phyloP scores from a whole-genome alignment of 176 grass and related monocot species.

The Luzula sylvatica region DNA sequence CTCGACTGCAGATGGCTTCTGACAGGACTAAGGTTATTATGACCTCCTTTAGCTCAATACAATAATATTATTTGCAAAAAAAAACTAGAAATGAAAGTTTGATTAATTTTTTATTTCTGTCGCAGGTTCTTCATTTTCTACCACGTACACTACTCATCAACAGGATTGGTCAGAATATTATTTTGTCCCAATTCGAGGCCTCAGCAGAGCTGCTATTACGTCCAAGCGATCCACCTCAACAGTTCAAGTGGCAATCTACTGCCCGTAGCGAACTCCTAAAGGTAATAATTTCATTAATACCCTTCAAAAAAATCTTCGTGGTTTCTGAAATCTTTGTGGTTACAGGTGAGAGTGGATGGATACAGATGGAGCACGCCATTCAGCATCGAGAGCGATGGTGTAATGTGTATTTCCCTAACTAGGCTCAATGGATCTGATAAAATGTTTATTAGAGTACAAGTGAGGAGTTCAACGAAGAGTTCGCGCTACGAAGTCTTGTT shows the following conservation, averaged over 20 bases:
- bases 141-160: constrained; percentile 63
- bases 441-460: constrained; percentile 50
- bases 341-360: constrained; percentile 54
- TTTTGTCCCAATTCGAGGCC: constrained; percentile 54
- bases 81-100: too few species aligned
- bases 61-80: too few species aligned
- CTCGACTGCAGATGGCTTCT: constrained; percentile 79
- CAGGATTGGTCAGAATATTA: constrained; percentile 40
- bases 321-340: constrained; percentile 9
- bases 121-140: constrained; percentile 64
- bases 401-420: constrained; percentile 61
- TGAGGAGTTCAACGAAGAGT: constrained; percentile 68
- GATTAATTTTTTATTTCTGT: too few species aligned
- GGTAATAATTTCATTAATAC: constrained; percentile 25
- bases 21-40: constrained; percentile 90
- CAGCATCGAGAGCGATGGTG: constrained; percentile 63
- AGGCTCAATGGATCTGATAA: constrained; percentile 38
- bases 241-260: constrained; percentile 58
- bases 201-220: constrained; percentile 37
- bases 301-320: neutral
- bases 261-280: constrained; percentile 60
- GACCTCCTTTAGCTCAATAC: too few species aligned
- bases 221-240: constrained; percentile 56
- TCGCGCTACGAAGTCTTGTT: constrained; percentile 70
- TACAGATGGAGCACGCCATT: constrained; percentile 76